These are phyloP conservation scores for Hibiscus mutabilis DNA, from an alignment of 345 rosid genomes.

Conservation along the genomic window DNA sequence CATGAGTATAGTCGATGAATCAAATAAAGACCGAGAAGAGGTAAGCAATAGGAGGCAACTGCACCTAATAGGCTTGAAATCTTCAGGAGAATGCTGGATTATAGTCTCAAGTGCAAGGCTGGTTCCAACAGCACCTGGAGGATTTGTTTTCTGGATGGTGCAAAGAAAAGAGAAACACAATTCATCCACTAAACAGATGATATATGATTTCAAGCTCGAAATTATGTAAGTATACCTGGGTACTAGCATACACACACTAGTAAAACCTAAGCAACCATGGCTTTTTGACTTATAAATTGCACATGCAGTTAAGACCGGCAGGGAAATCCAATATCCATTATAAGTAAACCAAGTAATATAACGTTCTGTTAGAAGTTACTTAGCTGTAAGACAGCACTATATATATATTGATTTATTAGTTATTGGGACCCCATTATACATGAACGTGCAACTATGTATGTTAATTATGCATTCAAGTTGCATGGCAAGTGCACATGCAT, in stretches of 20 bases:
- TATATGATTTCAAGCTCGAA: background rate
- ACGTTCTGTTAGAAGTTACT: background rate
- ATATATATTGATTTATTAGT: background rate
- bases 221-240: background rate
- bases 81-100: conserved; percentile 54
- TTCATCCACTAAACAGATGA: background rate
- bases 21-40: conserved; percentile 1
- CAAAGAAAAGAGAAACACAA: background rate
- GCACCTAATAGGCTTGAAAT: conserved; percentile 62
- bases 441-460: background rate
- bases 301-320: background rate
- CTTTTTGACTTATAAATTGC: background rate
- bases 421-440: background rate
- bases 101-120: conserved; percentile 89
- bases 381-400: background rate
- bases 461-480: background rate
- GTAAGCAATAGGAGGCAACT: conserved; percentile 14
- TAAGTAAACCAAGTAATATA: background rate
- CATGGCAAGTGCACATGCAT: background rate
- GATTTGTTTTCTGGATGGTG: conserved; percentile 59
- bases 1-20: conserved; percentile 1
- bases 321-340: background rate
- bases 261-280: background rate
- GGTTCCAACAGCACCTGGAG: conserved; percentile 83
- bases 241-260: background rate